phyloP scores from a whole-genome alignment of 306 rosid genomes.

The Castanopsis chinensis region DNA sequence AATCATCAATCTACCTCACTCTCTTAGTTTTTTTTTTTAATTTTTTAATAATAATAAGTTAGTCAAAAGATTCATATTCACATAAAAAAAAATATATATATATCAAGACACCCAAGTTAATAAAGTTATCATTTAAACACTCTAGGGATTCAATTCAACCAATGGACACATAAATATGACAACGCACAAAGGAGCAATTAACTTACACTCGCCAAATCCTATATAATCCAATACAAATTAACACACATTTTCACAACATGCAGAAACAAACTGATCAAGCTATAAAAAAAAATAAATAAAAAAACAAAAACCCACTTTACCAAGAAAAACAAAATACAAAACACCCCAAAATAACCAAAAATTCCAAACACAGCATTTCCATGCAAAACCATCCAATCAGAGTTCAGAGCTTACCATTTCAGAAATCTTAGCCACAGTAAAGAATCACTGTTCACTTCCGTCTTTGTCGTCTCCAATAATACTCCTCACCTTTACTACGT shows the following conservation, averaged over 20 bases:
- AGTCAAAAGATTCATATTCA: neutral
- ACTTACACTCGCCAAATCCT: neutral
- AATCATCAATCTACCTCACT: neutral
- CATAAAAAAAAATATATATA: neutral
- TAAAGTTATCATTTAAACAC: neutral
- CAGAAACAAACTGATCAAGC: slow-evolving; percentile 9
- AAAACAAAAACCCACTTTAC: neutral
- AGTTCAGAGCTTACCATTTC: slow-evolving; percentile 44
- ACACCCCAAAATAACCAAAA: neutral
- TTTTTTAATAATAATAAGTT: too few relatives aligned
- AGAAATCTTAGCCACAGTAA: slow-evolving; percentile 9
- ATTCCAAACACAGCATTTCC: slow-evolving; percentile 10
- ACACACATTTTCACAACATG: neutral
- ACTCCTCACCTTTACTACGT: slow-evolving; percentile 20
- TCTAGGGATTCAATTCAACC: neutral
- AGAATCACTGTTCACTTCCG: slow-evolving; percentile 19
- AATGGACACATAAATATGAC: neutral
- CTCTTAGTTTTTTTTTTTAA: neutral
- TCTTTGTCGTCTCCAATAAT: slow-evolving; percentile 11
- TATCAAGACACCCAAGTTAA: neutral
- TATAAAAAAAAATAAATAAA: neutral
- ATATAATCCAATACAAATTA: neutral
- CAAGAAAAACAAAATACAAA: neutral
- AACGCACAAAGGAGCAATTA: neutral
- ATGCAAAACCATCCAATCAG: slow-evolving; percentile 18